Evolutionary conservation across 192 early-diverging fungal species (phyloP).

Genomic region (Linnemannia zychae): DNA sequence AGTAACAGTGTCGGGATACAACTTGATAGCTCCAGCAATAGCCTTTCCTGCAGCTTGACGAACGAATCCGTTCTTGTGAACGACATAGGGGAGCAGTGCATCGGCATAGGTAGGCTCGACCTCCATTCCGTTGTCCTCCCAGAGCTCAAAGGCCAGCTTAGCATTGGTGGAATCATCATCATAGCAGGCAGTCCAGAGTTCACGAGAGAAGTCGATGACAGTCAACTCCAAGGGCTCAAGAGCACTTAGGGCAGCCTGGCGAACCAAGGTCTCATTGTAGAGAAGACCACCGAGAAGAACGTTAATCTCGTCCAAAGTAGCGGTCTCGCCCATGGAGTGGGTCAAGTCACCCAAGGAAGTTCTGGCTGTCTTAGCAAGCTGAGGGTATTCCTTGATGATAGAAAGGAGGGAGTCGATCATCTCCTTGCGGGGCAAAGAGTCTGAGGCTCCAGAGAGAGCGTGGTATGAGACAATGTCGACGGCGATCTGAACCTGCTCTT

Average conservation of each 20-base stretch:
- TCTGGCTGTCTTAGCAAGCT: conserved; percentile 69
- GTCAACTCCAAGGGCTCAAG: conserved; percentile 72
- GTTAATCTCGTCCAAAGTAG: conserved; percentile 62
- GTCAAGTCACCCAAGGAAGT: conserved; percentile 60
- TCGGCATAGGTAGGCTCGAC: conserved; percentile 63
- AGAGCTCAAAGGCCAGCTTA: conserved; percentile 70
- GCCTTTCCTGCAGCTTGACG: conserved; percentile 72
- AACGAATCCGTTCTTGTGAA: conserved; percentile 68
- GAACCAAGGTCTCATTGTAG: conserved; percentile 74
- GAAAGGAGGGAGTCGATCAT: conserved; percentile 73
- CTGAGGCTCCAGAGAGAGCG: conserved; percentile 61
- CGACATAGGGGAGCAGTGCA: conserved; percentile 60
- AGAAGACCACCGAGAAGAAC: conserved; percentile 74
- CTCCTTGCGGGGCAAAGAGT: conserved; percentile 71
- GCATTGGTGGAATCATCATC: conserved; percentile 72
- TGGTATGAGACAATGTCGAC: conserved; percentile 77
- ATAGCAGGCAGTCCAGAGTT: conserved; percentile 78
- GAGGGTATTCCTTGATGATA: conserved; percentile 74
- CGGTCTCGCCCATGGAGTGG: conserved; percentile 64
- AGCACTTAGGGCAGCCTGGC: conserved; percentile 73
- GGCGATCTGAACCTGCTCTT: conserved; percentile 78
- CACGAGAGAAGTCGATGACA: conserved; percentile 70
- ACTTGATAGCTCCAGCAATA: conserved; percentile 72
- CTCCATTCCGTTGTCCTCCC: conserved; percentile 75
- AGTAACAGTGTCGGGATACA: conserved; percentile 64